Conservation (phyloP, 257 asterid species). For the Scutellaria baicalensis region DNA sequence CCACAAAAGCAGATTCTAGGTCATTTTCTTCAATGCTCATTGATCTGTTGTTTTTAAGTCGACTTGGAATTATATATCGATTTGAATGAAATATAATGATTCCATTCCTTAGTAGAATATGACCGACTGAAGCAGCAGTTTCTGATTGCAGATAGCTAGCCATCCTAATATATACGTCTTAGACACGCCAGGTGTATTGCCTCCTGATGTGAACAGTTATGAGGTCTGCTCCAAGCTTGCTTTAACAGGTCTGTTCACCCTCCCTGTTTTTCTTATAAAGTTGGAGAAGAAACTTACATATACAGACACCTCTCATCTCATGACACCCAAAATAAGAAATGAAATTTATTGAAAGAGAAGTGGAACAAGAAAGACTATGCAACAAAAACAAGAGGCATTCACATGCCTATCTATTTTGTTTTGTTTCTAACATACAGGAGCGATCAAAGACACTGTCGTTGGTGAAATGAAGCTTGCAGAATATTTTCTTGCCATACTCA, state of each 20-base stretch:
- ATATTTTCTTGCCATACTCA: constrained; percentile 64
- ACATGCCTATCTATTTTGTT: background rate
- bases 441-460: constrained; percentile 41
- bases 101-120: background rate
- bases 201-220: constrained; percentile 47
- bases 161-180: constrained; percentile 73
- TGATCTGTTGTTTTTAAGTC: background rate
- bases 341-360: background rate
- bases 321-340: background rate
- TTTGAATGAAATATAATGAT: background rate
- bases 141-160: constrained; percentile 66
- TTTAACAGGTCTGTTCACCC: constrained; percentile 51
- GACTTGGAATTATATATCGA: background rate
- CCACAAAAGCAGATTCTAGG: background rate
- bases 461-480: constrained; percentile 59
- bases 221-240: constrained; percentile 72
- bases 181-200: constrained; percentile 81
- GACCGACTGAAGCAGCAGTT: background rate
- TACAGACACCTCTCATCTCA: background rate
- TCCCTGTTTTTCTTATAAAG: background rate
- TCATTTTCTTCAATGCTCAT: background rate
- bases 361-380: background rate
- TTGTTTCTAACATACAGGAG: constrained; percentile 42
- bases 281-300: background rate
- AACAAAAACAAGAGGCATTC: background rate